These are phyloP conservation scores for Trametes gibbosa DNA, from an alignment of 768 basidiomycete species.

Conservation along the genomic window DNA sequence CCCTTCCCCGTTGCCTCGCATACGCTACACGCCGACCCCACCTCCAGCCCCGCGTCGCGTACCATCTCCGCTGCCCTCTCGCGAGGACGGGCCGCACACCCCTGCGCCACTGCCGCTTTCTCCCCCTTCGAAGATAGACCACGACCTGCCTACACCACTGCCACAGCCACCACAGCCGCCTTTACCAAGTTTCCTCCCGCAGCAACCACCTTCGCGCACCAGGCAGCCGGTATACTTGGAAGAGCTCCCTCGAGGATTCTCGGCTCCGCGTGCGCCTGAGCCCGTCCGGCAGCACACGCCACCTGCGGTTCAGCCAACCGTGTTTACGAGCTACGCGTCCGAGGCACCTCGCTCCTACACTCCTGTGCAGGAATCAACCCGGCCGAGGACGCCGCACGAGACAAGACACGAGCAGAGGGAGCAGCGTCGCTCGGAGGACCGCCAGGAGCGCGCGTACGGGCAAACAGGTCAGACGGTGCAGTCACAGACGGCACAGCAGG, in stretches of 20 bases:
- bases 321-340: neutral
- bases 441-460: neutral
- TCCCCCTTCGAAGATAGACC: constrained; percentile 15
- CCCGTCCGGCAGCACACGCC: neutral
- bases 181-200: too few species aligned
- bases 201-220: constrained; percentile 13
- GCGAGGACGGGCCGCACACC: constrained; percentile 9
- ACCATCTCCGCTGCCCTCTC: constrained; percentile 9
- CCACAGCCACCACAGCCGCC: constrained; percentile 22
- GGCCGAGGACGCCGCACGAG: constrained; percentile 9
- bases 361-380: neutral
- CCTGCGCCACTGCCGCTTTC: constrained; percentile 23
- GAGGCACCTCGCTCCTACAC: neutral
- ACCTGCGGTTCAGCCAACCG: neutral
- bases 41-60: constrained; percentile 5
- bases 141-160: constrained; percentile 19
- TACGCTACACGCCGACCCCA: constrained; percentile 1
- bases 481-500: constrained; percentile 3
- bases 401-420: constrained; percentile 2
- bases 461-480: constrained; percentile 21
- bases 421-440: constrained; percentile 14
- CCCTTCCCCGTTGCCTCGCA: constrained; percentile 7
- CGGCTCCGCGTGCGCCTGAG: neutral
- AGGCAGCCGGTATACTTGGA: constrained; percentile 11
- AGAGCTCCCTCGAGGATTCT: constrained; percentile 7